Evolutionary conservation across 176 grass and related monocot species (phyloP).

Genomic region (Otatea glauca): DNA sequence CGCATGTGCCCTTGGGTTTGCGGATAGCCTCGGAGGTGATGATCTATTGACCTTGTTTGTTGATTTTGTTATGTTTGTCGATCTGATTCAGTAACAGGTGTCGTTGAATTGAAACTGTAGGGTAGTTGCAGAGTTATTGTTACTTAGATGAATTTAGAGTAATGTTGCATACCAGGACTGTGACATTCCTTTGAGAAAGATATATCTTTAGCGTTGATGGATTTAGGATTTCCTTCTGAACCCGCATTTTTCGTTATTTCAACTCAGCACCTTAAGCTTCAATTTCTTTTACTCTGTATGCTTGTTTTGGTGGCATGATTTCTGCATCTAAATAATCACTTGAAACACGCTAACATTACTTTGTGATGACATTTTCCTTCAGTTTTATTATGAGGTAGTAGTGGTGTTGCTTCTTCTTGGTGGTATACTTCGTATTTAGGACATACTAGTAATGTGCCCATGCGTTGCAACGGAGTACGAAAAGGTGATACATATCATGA

Average conservation of each 20-base stretch:
- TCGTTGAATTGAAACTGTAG: constrained; percentile 20
- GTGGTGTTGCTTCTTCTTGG: constrained; percentile 9
- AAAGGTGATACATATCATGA: too few species aligned
- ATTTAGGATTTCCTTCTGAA: neutral
- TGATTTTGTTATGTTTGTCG: constrained; percentile 8
- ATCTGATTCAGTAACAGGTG: constrained; percentile 22
- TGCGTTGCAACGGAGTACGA: too few species aligned
- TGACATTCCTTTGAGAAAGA: constrained; percentile 5
- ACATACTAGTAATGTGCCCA: neutral
- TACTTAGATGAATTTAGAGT: constrained; percentile 17
- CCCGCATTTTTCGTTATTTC: neutral
- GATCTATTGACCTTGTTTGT: constrained; percentile 12
- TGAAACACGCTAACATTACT: constrained; percentile 8
- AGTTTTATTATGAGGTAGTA: neutral
- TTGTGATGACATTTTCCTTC: constrained; percentile 6
- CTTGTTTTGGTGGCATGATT: constrained; percentile 19
- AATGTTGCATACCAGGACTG: neutral
- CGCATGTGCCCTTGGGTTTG: constrained; percentile 52
- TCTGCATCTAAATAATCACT: constrained; percentile 1
- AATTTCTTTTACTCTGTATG: constrained; percentile 5
- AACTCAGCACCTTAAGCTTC: neutral
- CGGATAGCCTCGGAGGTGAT: constrained; percentile 68
- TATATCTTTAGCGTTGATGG: neutral
- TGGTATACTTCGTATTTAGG: constrained; percentile 15
- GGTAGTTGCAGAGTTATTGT: neutral